Conservation (phyloP, 345 rosid genomes). For the Eucalyptus tenuipes region DNA sequence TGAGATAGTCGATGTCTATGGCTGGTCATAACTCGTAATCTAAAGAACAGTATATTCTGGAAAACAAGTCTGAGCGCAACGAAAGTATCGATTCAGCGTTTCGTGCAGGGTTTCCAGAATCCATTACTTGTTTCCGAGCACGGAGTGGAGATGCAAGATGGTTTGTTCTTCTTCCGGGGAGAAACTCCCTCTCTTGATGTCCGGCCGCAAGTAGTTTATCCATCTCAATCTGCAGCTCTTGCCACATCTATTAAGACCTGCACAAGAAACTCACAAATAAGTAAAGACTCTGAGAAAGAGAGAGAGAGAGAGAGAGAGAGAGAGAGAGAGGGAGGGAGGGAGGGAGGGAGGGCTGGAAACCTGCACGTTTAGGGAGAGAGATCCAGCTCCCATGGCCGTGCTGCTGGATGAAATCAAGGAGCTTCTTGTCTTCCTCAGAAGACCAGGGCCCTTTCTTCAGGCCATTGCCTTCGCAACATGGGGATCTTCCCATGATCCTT, state of each 20-base stretch:
- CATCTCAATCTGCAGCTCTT: conserved; percentile 72
- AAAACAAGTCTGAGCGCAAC: neutral
- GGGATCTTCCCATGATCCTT: conserved; percentile 54
- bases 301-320: neutral
- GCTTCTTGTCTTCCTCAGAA: conserved; percentile 66
- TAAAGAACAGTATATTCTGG: neutral
- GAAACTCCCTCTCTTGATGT: conserved; percentile 64
- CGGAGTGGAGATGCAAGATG: conserved; percentile 52
- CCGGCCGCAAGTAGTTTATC: conserved; percentile 73
- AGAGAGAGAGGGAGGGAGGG: neutral
- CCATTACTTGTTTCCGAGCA: conserved; percentile 64
- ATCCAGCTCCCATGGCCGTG: conserved; percentile 89
- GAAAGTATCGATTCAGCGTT: neutral
- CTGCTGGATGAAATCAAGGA: conserved; percentile 48
- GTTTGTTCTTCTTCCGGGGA: conserved; percentile 60
- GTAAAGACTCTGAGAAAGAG: neutral
- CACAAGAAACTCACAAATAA: neutral
- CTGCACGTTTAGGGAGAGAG: conserved; percentile 81
- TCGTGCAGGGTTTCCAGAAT: neutral
- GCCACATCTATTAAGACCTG: conserved; percentile 37
- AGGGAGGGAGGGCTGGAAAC: neutral
- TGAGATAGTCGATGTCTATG: neutral
- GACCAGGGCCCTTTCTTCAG: conserved; percentile 94
- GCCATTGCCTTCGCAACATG: conserved; percentile 68
- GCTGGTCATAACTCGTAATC: accelerated